Evolutionary conservation across 495 filamentous ascomycete genomes (phyloP), one percentile per base, ranked within the genome.

Genomic region (Thermothielavioides terrestris): DNA sequence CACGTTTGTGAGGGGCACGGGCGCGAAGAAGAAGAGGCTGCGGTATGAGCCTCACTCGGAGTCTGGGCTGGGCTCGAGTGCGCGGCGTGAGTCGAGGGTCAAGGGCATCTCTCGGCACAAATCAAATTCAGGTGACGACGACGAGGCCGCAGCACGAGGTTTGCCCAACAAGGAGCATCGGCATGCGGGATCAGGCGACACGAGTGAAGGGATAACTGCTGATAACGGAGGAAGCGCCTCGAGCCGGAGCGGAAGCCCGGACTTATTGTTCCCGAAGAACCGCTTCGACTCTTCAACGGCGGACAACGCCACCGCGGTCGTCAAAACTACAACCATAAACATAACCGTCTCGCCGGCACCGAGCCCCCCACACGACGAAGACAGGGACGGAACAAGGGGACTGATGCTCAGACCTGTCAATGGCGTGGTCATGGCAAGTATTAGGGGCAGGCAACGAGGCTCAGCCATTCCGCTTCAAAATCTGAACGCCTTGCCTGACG

Each of bases 1-100:
- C 27, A 85, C 85, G 1, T 92, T 90, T 56, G 78, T 90, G 18
- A 74, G 87, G 4, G 88, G 89, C 54, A 76, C 78, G 28, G 88
- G 88, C 4, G 69, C 78, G 40, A 91, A 91, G 70, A 89, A 87
- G 62, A 65, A 71, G 11, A 83, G 80, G 63, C 89, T 80, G 59
- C 79, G 78, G 52, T 68, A 75, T 20, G 78, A 73, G 42, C 67
- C 34, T 1, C 12, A n/a, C n/a, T n/a, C 8, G 0, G 28, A 37
- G n/a, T 47, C 45, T 12, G 27, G 20, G 17, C 18, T 34, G 22
- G 37, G 55, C n/a, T n/a, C n/a, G 22, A 49, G 46, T 5, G 17
- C 39, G 14, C 45, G 37, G 26, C 22, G 31, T 35, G 42, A 43
- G 1, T 45, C 47, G 14, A 37, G 30, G 30, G 41, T 32, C 25